Base-by-base conservation (phyloP, 2,329 filamentous ascomycete genomes). In the Immersiporthe knoxdaviesiana region DNA sequence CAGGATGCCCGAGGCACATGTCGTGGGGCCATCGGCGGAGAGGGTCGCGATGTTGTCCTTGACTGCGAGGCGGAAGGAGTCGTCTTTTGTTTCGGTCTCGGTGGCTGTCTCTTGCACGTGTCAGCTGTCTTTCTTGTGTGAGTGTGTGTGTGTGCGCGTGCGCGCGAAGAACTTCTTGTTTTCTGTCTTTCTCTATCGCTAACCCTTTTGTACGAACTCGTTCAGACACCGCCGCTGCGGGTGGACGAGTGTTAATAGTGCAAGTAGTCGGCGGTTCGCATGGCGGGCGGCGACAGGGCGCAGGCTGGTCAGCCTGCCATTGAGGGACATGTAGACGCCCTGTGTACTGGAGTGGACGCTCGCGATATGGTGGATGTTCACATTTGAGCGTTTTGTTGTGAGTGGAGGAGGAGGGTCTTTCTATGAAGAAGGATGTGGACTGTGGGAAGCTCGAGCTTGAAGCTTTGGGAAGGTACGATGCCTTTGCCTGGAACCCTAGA, bases 1-100 rank as follows among this genome's bases (percentile, higher is more conserved):
- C 54, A 98, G 87, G 67, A 93, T 91, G 27, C 82, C 82, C 2
- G 95, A 97, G 72, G 89, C 92, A 79, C 94, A 97, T 80, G 94
- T 97, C 32, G 94, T 97, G 1, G 87, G 85, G 24, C 64, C 69
- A 54, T 71, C 67, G 47, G 59, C 16, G 18, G 67, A 24, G 16
- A 59, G 62, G 0, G 90, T 91, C 66, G 89, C 87, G 72, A 94
- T 93, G 76, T 94, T 94, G 80, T 94, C 92, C 77, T 94, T 94
- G 66, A 94, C 83, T 5, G 90, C 89, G 65, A 92, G 81, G 41
- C 77, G 78, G 71, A 86, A 84, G 14, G 52, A 35, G 14, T 44
- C 27, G 60, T 47, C 18, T 37, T 59, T 5, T 37, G 39, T 1
- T 4, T 16, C 35, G n/a, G 59, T 10, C 14, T 18, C 24, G 59